Evolutionary conservation across 2,329 filamentous ascomycete genomes (phyloP).

Genomic region (Ciborinia camelliae): DNA sequence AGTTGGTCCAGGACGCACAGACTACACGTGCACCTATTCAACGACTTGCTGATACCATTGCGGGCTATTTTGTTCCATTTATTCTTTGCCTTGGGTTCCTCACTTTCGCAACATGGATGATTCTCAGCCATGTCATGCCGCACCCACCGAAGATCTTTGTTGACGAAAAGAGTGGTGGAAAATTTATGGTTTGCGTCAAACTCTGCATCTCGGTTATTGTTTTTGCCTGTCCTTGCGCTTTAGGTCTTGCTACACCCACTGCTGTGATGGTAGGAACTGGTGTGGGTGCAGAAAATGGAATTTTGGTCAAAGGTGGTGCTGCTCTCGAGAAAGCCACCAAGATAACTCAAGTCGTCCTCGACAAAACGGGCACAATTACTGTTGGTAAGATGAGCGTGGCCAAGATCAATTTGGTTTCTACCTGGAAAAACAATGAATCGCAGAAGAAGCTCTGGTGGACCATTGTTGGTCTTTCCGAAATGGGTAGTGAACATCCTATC

Average conservation of each 20-base stretch:
- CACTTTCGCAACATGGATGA: constrained; percentile 92
- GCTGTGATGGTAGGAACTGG: constrained; percentile 99
- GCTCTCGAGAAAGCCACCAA: constrained; percentile 88
- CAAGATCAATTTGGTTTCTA: constrained; percentile 59
- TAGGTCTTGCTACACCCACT: constrained; percentile 93
- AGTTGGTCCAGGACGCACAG: constrained; percentile 96
- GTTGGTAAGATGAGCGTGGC: constrained; percentile 94
- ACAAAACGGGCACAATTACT: constrained; percentile 95
- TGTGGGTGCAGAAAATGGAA: constrained; percentile 90
- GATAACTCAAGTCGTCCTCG: constrained; percentile 83
- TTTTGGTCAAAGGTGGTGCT: constrained; percentile 94
- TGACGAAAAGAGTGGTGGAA: constrained; percentile 76
- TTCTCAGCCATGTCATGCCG: constrained; percentile 79
- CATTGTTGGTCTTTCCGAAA: constrained; percentile 91
- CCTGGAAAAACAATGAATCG: constrained; percentile 68
- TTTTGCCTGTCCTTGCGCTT: constrained; percentile 93
- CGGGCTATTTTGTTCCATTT: constrained; percentile 88
- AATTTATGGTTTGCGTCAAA: constrained; percentile 94
- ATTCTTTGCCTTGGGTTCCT: constrained; percentile 80
- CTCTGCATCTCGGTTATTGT: constrained; percentile 98
- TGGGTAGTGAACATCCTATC: constrained; percentile 92
- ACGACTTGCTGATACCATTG: constrained; percentile 82
- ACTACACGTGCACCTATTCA: constrained; percentile 94
- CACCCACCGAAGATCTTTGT: constrained; percentile 88
- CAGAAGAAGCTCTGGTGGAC: constrained; percentile 85